A percentile compares a stretch with the other conserved stretches of the same genome.
Evolutionary conservation across 2,329 filamentous ascomycete species (phyloP).

Genomic region (Fusarium heterosporum): DNA sequence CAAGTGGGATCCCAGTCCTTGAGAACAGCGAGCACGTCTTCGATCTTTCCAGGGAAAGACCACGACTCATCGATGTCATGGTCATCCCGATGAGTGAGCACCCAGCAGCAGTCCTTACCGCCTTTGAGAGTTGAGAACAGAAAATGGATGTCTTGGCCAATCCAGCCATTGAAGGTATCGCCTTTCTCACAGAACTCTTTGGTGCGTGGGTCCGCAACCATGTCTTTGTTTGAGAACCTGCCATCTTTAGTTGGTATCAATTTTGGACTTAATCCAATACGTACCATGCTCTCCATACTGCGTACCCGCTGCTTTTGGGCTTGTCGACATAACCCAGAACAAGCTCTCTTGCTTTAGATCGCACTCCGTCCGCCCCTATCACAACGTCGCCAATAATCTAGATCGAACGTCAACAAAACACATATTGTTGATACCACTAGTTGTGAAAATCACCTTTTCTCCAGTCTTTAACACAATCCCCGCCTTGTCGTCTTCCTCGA

Average conservation of each 20-base stretch:
- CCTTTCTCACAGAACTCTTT: constrained; percentile 66
- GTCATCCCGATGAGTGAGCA: constrained; percentile 60
- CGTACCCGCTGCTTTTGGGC: constrained; percentile 39
- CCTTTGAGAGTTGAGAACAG: constrained; percentile 67
- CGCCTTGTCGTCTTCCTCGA: constrained; percentile 4
- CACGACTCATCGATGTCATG: constrained; percentile 39
- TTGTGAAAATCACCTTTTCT: not conserved
- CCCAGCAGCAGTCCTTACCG: constrained; percentile 62
- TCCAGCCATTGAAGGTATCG: constrained; percentile 70
- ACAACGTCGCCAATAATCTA: constrained; percentile 33
- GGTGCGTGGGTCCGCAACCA: constrained; percentile 64
- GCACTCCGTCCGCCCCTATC: constrained; percentile 36
- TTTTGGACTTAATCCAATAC: constrained; percentile 15
- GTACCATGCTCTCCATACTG: constrained; percentile 61
- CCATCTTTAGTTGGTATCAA: rapidly evolving
- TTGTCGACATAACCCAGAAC: constrained; percentile 32
- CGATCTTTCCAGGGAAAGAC: constrained; percentile 36
- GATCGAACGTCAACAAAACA: not conserved
- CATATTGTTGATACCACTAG: rapidly evolving
- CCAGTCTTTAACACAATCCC: constrained; percentile 28
- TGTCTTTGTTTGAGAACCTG: constrained; percentile 57
- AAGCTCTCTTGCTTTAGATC: constrained; percentile 38
- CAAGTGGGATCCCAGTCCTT: constrained; percentile 27
- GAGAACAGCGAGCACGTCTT: constrained; percentile 27
- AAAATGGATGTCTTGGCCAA: constrained; percentile 55